A percentile compares a stretch with the other conserved stretches of the same genome.
These are phyloP conservation scores for Pythium oligandrum DNA, from an alignment of 352 stramenopile species.

Conservation along the genomic window DNA sequence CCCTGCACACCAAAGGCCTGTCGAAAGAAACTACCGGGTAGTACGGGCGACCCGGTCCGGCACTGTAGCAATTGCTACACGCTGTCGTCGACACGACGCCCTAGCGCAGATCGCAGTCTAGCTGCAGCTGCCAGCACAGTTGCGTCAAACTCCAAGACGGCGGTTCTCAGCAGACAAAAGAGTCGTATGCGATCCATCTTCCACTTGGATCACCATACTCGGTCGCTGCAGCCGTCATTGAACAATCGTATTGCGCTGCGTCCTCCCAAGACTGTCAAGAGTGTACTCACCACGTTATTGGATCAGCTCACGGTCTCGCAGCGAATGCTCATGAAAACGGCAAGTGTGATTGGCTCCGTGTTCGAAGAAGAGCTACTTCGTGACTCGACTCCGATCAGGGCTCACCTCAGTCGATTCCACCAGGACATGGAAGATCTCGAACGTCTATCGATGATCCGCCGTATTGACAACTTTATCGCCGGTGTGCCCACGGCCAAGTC, in stretches of 20 bases:
- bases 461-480: slow-evolving; percentile 73
- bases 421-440: slow-evolving; percentile 73
- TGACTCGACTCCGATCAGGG: slow-evolving; percentile 62
- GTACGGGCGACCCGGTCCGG: slow-evolving; percentile 49
- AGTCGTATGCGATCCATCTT: slow-evolving; percentile 62
- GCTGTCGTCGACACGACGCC: slow-evolving; percentile 56
- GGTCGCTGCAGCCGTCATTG: slow-evolving; percentile 28
- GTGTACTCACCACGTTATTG: slow-evolving; percentile 75
- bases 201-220: slow-evolving; percentile 25
- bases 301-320: slow-evolving; percentile 82
- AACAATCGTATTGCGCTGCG: slow-evolving; percentile 67
- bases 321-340: slow-evolving; percentile 85
- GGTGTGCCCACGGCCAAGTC: slow-evolving; percentile 30
- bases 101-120: slow-evolving; percentile 51
- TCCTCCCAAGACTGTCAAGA: slow-evolving; percentile 77
- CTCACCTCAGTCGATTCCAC: slow-evolving; percentile 56
- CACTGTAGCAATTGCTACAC: slow-evolving; percentile 78
- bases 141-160: not conserved
- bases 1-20: slow-evolving; percentile 76
- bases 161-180: slow-evolving; percentile 16
- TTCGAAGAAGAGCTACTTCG: slow-evolving; percentile 79
- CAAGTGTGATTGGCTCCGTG: slow-evolving; percentile 64
- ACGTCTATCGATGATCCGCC: slow-evolving; percentile 70
- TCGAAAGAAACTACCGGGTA: slow-evolving; percentile 62
- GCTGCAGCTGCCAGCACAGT: slow-evolving; percentile 18